Conservation (phyloP, 2,329 filamentous ascomycete genomes). For the Juglanconis juglandina region DNA sequence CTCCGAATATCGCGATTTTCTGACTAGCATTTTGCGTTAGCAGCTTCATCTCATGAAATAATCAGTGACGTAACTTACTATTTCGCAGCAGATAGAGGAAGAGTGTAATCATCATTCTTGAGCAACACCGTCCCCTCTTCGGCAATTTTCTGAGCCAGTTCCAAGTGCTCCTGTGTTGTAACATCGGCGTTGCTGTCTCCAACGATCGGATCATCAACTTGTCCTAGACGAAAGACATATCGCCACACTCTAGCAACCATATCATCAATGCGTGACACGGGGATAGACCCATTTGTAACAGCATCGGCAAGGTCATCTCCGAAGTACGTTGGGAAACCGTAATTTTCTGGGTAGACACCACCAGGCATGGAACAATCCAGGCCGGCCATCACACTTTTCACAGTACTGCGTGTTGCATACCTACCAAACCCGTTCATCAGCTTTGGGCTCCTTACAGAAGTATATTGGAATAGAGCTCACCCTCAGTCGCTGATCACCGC, state of each 20-base stretch:
- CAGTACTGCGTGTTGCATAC: not conserved
- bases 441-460: not conserved
- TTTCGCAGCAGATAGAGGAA: constrained; percentile 6
- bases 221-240: constrained; percentile 15
- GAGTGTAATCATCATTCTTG: constrained; percentile 11
- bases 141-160: constrained; percentile 1
- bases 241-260: constrained; percentile 11
- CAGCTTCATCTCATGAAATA: too few relatives aligned
- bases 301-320: not conserved
- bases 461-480: not conserved
- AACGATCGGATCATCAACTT: constrained; percentile 9
- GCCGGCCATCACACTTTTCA: not conserved
- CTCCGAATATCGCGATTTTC: constrained; percentile 16
- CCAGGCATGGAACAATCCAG: not conserved
- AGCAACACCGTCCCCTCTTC: not conserved
- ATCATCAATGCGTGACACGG: not conserved
- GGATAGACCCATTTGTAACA: not conserved
- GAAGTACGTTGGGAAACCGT: constrained; percentile 12
- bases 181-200: constrained; percentile 7
- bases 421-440: not conserved
- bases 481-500: not conserved
- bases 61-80: not conserved
- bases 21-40: not conserved
- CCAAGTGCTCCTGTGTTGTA: constrained; percentile 13
- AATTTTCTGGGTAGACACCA: not conserved